Conservation (phyloP, 1,284 basidiomycete genomes). For the Dichomitus squalens region DNA sequence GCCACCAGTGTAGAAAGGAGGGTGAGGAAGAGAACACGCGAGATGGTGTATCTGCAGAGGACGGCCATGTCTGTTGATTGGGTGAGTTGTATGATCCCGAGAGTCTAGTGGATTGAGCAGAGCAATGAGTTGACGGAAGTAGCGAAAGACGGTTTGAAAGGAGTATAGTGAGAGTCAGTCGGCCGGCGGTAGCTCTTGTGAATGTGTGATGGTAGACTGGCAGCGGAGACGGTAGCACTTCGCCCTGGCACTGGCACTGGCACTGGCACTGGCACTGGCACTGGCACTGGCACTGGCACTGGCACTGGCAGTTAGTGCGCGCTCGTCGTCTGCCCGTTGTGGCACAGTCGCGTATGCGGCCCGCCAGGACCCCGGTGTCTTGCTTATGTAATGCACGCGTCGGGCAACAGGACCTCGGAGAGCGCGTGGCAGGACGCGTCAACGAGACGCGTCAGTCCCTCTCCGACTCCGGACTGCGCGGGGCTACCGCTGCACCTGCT, state of each 20-base stretch:
- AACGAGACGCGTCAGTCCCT: constrained; percentile 29
- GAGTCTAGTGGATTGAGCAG: not conserved
- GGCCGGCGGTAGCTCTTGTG: constrained; percentile 1
- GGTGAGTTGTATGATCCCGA: constrained; percentile 1
- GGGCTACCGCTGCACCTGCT: no score
- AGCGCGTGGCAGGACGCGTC: constrained; percentile 25
- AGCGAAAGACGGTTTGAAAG: not conserved
- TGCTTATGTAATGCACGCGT: constrained; percentile 42
- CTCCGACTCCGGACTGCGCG: not conserved
- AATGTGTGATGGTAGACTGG: not conserved
- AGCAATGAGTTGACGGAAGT: not conserved
- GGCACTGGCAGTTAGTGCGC: not conserved
- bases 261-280: no score
- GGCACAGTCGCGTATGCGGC: constrained; percentile 9
- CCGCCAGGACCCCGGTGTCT: constrained; percentile 3
- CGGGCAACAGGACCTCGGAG: constrained; percentile 21
- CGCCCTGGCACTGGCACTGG: no score
- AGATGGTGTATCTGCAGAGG: constrained; percentile 22
- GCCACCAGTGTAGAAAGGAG: constrained; percentile 34
- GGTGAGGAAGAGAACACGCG: constrained; percentile 37
- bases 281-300: no score
- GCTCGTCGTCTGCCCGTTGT: constrained; percentile 5
- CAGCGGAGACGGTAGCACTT: not conserved
- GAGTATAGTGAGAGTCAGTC: constrained; percentile 4
- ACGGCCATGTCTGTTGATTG: constrained; percentile 30